A percentile compares a stretch with the other conserved stretches of the same genome.
Evolutionary conservation across 768 basidiomycete species (phyloP).

Genomic region (Cantharellus cinnabarinus): DNA sequence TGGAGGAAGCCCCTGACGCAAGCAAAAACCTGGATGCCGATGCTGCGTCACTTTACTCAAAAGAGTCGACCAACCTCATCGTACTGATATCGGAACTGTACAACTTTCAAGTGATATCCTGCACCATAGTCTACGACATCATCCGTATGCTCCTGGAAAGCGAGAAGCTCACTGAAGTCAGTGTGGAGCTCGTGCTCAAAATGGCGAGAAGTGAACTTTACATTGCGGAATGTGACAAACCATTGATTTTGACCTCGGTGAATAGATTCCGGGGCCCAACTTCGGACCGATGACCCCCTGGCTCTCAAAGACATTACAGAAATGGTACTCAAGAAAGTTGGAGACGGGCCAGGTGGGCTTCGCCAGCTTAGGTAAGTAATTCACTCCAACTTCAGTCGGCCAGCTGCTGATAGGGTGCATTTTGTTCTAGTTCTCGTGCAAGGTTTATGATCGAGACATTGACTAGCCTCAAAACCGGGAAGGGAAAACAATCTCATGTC

Average conservation of each 20-base stretch:
- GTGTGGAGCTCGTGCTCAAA: slow-evolving; percentile 74
- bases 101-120: slow-evolving; percentile 88
- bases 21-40: slow-evolving; percentile 12
- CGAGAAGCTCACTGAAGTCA: slow-evolving; percentile 43
- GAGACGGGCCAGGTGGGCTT: slow-evolving; percentile 29
- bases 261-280: slow-evolving; percentile 75
- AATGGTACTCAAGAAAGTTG: slow-evolving; percentile 54
- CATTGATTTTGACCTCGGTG: background rate
- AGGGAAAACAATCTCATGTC: slow-evolving; percentile 31
- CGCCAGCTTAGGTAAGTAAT: slow-evolving; percentile 25
- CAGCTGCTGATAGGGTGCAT: background rate
- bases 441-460: slow-evolving; percentile 93
- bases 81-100: slow-evolving; percentile 81
- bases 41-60: slow-evolving; percentile 28
- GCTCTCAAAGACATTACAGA: slow-evolving; percentile 82
- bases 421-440: slow-evolving; percentile 50
- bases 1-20: background rate
- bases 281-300: slow-evolving; percentile 79
- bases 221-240: background rate
- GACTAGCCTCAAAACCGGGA: slow-evolving; percentile 82
- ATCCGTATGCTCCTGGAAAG: slow-evolving; percentile 51
- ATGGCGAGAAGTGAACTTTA: slow-evolving; percentile 47
- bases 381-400: background rate
- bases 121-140: slow-evolving; percentile 74
- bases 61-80: slow-evolving; percentile 77